Evolutionary conservation across 768 basidiomycete genomes (phyloP).

Genomic region (Phallus indusiatus): DNA sequence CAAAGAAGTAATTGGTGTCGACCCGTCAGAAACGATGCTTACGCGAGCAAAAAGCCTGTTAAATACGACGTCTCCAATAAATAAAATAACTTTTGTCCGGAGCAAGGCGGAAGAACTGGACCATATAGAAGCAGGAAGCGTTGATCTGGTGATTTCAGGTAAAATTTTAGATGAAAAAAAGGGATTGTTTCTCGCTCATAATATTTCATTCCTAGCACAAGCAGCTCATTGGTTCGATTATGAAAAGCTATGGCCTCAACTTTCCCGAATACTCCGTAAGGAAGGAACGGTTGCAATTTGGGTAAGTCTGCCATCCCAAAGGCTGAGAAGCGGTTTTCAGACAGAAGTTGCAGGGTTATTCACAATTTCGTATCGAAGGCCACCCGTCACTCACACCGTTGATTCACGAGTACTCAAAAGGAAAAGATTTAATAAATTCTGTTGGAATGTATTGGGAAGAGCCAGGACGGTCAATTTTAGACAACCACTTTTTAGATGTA

Average conservation of each 20-base stretch:
- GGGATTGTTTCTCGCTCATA: neutral
- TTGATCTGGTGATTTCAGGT: constrained; percentile 66
- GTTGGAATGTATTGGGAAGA: constrained; percentile 73
- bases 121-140: constrained; percentile 38
- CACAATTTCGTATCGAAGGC: constrained; percentile 59
- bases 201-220: constrained; percentile 40
- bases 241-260: constrained; percentile 60
- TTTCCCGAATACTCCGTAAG: constrained; percentile 45
- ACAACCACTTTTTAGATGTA: constrained; percentile 60
- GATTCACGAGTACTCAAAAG: constrained; percentile 57
- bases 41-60: constrained; percentile 31
- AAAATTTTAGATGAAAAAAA: constrained; percentile 13
- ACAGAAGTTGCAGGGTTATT: constrained; percentile 30
- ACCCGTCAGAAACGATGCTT: constrained; percentile 69
- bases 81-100: constrained; percentile 22
- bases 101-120: constrained; percentile 46
- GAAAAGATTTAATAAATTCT: constrained; percentile 39
- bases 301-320: constrained; percentile 31
- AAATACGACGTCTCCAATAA: constrained; percentile 7
- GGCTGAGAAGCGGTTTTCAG: neutral
- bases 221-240: constrained; percentile 81
- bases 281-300: constrained; percentile 67
- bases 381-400: constrained; percentile 49
- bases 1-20: constrained; percentile 55
- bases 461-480: constrained; percentile 70